Evolutionary conservation across 306 rosid species (phyloP).

Genomic region (Trifolium fragiferum): DNA sequence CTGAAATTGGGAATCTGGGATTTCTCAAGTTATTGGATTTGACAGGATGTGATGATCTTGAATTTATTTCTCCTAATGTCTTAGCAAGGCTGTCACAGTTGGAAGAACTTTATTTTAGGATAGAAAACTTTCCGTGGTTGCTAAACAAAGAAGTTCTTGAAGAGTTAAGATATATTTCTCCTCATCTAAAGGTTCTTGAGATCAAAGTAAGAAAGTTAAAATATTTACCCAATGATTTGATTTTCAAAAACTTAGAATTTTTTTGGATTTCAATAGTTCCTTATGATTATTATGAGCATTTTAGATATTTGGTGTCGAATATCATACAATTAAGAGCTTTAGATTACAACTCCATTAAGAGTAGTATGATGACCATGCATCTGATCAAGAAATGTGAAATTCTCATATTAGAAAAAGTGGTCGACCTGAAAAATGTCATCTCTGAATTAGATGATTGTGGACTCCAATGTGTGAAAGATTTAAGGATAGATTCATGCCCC

Average conservation of each 20-base stretch:
- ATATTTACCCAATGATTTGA: background rate
- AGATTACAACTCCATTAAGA: no score
- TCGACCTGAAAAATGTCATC: conserved; percentile 29
- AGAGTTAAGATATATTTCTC: conserved; percentile 19
- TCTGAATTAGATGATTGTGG: conserved; percentile 4
- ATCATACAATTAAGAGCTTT: no score
- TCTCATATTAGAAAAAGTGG: background rate
- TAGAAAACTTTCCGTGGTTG: conserved; percentile 7
- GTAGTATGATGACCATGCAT: no score
- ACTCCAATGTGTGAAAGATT: background rate
- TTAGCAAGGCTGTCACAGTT: conserved; percentile 4
- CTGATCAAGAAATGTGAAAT: conserved; percentile 27
- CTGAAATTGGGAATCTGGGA: conserved; percentile 15
- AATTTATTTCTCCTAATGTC: conserved; percentile 12
- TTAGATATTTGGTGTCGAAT: no score
- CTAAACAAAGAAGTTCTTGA: background rate
- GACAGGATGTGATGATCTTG: conserved; percentile 31
- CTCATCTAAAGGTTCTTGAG: conserved; percentile 30
- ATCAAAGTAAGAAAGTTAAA: no score
- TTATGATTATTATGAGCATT: no score
- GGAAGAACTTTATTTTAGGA: conserved; percentile 41
- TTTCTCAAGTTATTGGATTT: conserved; percentile 30
- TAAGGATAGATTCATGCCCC: no score
- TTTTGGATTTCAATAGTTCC: conserved; percentile 33
- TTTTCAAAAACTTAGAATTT: conserved; percentile 11